Evolutionary conservation across 305 asterid species (phyloP), one percentile per base, ranked within the genome.

Genomic region (Solanum hybrid): DNA sequence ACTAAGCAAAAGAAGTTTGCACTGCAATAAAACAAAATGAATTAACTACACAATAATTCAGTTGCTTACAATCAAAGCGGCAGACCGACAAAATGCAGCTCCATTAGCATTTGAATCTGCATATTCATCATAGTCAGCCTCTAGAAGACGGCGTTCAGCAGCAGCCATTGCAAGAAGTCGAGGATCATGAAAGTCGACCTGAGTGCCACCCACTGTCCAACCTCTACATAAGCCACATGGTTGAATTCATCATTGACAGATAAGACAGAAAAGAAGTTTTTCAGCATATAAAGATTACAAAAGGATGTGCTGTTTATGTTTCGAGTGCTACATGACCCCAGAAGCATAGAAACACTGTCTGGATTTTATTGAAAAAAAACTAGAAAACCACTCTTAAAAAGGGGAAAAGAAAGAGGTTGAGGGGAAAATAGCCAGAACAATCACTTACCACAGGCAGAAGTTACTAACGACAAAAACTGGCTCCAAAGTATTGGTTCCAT

Each of bases 41-140:
- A 26, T 13, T 26, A 81, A 61, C 76, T 20, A 57, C 42, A 85
- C 11, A n/a, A 85, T 57, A 6, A 40, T 57, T 57, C 51, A 90
- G 69, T 74, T 42, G 82, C 92, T 84, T 91, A 94, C 95, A 87
- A 94, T 92, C 84, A 93, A 88, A 89, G 94, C 94, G 90, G 92
- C 93, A 88, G 93, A 92, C 10, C 95, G 95, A 73, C 92, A 94
- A 90, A 94, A 94, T 87, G 95, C 95, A 81, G 94, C 93, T 75
- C 95, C 94, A 86, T 92, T 94, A 82, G 94, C 92, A 91, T 86
- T 92, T 87, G 93, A 89, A 91, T 92, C 94, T 46, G 90, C 87
- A 88, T 93, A 92, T 67, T 94, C 95, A 88, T 93, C 95, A 91
- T 91, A 93, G 24, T 94, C 93, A 28, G 95, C 88, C 33, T 93